These are phyloP conservation scores for Zoysia japonica DNA, from an alignment of 176 grass and related monocot genomes.

Conservation along the genomic window DNA sequence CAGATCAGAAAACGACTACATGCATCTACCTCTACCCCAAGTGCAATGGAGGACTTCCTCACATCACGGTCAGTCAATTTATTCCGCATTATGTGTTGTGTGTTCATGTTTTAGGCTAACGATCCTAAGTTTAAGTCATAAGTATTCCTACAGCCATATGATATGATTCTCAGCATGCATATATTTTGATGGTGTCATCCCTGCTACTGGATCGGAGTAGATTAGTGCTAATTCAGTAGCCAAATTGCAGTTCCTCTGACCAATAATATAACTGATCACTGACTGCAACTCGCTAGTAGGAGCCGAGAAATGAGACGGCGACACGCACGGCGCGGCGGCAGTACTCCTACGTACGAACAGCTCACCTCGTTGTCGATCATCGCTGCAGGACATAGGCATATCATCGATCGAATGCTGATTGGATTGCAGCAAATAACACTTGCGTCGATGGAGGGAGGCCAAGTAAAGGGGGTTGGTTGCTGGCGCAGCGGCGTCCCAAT, in stretches of 20 bases:
- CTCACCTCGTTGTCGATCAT: slow-evolving; percentile 15
- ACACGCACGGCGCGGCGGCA: neutral
- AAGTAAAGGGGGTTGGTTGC: slow-evolving; percentile 12
- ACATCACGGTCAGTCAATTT: too few relatives aligned
- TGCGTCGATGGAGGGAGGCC: neutral
- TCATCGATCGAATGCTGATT: slow-evolving; percentile 19
- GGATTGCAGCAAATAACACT: slow-evolving; percentile 46
- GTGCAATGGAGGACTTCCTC: too few relatives aligned
- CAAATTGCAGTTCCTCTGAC: neutral
- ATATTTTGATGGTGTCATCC: neutral
- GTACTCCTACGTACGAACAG: neutral
- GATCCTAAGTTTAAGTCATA: too few relatives aligned
- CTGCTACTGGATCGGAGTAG: too few relatives aligned
- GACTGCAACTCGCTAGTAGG: neutral
- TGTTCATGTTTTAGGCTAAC: too few relatives aligned
- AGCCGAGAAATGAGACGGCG: slow-evolving; percentile 1
- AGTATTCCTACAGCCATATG: neutral
- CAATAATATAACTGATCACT: neutral
- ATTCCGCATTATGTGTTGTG: too few relatives aligned
- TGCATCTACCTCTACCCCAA: too few relatives aligned
- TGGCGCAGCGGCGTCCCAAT: slow-evolving; percentile 9
- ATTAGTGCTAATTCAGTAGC: neutral
- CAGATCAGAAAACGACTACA: too few relatives aligned
- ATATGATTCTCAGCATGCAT: neutral
- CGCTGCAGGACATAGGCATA: slow-evolving; percentile 11